Conservation (phyloP, 805 yeast species). For the Scheffersomyces ergatensis region DNA sequence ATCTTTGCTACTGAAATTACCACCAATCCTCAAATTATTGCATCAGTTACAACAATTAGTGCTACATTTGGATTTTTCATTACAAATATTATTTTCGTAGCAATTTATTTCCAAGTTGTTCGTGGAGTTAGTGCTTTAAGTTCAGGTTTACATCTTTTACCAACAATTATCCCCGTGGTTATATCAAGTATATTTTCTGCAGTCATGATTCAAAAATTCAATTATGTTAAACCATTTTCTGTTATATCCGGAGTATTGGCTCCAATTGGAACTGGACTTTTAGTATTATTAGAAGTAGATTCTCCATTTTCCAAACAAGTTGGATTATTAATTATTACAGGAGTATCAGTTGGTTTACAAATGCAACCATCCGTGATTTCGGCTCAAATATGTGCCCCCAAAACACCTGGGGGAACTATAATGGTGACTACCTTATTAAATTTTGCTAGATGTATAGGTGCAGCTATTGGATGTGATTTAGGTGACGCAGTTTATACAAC, state of each 20-base stretch:
- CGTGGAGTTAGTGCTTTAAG: slow-evolving; percentile 37
- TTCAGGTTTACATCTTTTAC: slow-evolving; percentile 46
- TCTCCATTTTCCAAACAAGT: slow-evolving; percentile 35
- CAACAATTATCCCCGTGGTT: slow-evolving; percentile 39
- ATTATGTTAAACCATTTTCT: slow-evolving; percentile 41
- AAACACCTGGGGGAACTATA: slow-evolving; percentile 47
- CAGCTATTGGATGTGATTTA: slow-evolving; percentile 37
- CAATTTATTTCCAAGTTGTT: slow-evolving; percentile 51
- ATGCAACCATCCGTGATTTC: slow-evolving; percentile 45
- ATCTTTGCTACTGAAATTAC: slow-evolving; percentile 47
- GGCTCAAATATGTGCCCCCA: slow-evolving; percentile 51
- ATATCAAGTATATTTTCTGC: slow-evolving; percentile 37
- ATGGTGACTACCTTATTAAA: slow-evolving; percentile 45
- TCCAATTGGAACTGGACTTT: slow-evolving; percentile 44
- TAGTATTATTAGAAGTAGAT: slow-evolving; percentile 38
- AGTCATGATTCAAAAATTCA: slow-evolving; percentile 31
- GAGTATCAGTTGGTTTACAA: slow-evolving; percentile 47
- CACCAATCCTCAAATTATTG: slow-evolving; percentile 29
- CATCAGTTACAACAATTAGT: slow-evolving; percentile 34
- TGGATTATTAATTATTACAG: slow-evolving; percentile 46
- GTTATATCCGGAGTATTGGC: slow-evolving; percentile 26
- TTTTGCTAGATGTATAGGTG: slow-evolving; percentile 46
- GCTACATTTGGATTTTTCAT: slow-evolving; percentile 38
- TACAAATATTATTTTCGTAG: slow-evolving; percentile 17
- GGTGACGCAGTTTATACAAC: slow-evolving; percentile 8